phyloP scores from a whole-genome alignment of 805 yeast species.

The Candida nitratophila region DNA sequence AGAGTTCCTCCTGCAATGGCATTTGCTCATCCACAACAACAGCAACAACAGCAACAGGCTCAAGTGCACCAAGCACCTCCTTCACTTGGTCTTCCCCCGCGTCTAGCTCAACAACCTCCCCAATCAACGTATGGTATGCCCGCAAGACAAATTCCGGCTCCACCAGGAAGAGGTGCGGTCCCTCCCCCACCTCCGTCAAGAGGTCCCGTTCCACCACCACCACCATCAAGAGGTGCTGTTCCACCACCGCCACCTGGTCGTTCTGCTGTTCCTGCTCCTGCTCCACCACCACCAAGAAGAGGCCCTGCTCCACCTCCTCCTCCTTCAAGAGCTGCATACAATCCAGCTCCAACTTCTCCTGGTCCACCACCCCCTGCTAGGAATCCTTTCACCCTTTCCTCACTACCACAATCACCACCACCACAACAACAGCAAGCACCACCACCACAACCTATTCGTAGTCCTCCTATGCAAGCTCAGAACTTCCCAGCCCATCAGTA shows the following conservation, averaged over 20 bases:
- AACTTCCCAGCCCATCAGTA: slow-evolving; percentile 8
- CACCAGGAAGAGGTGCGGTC: slow-evolving; percentile 18
- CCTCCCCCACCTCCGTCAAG: slow-evolving; percentile 2
- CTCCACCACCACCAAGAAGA: slow-evolving; percentile 11
- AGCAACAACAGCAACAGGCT: slow-evolving; percentile 3
- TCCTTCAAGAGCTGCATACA: slow-evolving; percentile 18
- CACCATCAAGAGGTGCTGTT: slow-evolving; percentile 12
- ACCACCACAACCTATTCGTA: slow-evolving; percentile 8
- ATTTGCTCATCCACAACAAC: slow-evolving; percentile 3
- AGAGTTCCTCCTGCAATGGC: slow-evolving; percentile 6
- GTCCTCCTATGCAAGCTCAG: slow-evolving; percentile 6
- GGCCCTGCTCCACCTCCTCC: slow-evolving; percentile 21
- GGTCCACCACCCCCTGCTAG: slow-evolving; percentile 14
- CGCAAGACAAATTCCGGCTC: slow-evolving; percentile 15
- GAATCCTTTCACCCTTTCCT: slow-evolving; percentile 29
- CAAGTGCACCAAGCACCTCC: slow-evolving; percentile 3
- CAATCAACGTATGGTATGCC: slow-evolving; percentile 6
- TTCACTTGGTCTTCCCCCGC: slow-evolving; percentile 6
- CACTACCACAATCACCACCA: slow-evolving; percentile 23
- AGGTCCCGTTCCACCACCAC: slow-evolving; percentile 14
- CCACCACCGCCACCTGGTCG: slow-evolving; percentile 1
- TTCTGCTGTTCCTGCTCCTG: slow-evolving; percentile 1
- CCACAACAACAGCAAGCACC: neutral
- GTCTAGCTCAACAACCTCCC: neutral
- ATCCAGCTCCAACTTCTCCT: slow-evolving; percentile 6